Percentiles rank a stretch among this genome's conserved stretches.
phyloP scores from a whole-genome alignment of 495 filamentous ascomycete species.

The Penicillium egyptiacum region DNA sequence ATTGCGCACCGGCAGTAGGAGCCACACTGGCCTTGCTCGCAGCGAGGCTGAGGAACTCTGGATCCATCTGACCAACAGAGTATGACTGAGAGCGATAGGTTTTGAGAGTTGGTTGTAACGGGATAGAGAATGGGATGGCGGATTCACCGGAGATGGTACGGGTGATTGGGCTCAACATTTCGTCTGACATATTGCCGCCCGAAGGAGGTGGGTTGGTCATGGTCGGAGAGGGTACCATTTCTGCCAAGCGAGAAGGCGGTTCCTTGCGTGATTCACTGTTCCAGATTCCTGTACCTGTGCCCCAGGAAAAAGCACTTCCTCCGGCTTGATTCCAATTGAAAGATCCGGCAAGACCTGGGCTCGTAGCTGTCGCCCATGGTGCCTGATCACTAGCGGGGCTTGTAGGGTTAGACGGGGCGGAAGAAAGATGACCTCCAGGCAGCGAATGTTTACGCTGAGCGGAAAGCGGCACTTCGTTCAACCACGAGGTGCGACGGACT shows the following conservation, averaged over 20 bases:
- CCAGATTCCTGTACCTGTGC: conserved; percentile 74
- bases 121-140: conserved; percentile 81
- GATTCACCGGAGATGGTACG: conserved; percentile 57
- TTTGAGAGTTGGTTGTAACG: conserved; percentile 86
- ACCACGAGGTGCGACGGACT: conserved; percentile 54
- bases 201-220: conserved; percentile 58
- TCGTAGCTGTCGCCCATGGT: conserved; percentile 59
- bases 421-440: conserved; percentile 62
- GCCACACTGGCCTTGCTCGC: conserved; percentile 43
- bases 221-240: conserved; percentile 76
- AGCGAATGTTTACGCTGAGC: conserved; percentile 52
- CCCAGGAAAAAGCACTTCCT: conserved; percentile 66
- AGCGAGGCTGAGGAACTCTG: conserved; percentile 53
- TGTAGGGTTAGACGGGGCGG: conserved; percentile 71
- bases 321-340: conserved; percentile 60
- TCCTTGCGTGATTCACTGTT: conserved; percentile 72
- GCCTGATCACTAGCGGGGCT: conserved; percentile 70
- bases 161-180: conserved; percentile 55
- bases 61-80: conserved; percentile 88
- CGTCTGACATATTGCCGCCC: conserved; percentile 42
- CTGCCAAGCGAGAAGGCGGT: conserved; percentile 67
- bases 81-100: conserved; percentile 96
- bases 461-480: conserved; percentile 50
- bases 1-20: conserved; percentile 36
- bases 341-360: conserved; percentile 48